Percentiles rank a stretch among this genome's conserved stretches.
Conservation (phyloP, 2,329 filamentous ascomycete species). For the Juglanconis oblonga region DNA sequence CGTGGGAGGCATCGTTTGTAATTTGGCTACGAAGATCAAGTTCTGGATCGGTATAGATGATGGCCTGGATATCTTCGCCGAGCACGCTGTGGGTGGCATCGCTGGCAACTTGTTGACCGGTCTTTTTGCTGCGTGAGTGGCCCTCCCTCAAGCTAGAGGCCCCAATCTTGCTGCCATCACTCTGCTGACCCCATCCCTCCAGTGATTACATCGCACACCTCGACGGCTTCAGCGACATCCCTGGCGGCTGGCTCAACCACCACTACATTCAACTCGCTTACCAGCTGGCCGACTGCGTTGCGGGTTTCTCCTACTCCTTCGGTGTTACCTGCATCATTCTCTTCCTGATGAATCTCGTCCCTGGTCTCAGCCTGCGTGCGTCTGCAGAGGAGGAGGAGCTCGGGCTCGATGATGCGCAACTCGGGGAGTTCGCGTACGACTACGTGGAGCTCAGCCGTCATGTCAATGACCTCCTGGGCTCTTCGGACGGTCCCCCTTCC, state of each 20-base stretch:
- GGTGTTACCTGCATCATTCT: slow-evolving; percentile 66
- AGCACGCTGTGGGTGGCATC: slow-evolving; percentile 82
- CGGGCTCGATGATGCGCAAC: slow-evolving; percentile 70
- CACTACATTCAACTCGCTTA: slow-evolving; percentile 70
- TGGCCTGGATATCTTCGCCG: slow-evolving; percentile 85
- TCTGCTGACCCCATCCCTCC: not conserved
- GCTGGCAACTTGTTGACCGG: slow-evolving; percentile 76
- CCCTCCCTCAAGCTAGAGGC: not conserved
- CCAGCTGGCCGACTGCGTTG: slow-evolving; percentile 66
- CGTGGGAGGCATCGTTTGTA: slow-evolving; percentile 65
- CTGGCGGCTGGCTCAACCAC: slow-evolving; percentile 69
- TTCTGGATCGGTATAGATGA: slow-evolving; percentile 75
- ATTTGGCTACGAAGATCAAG: slow-evolving; percentile 84
- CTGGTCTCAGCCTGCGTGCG: slow-evolving; percentile 67
- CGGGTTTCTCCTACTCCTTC: slow-evolving; percentile 65
- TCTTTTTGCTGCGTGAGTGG: slow-evolving; percentile 66
- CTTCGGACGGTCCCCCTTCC: slow-evolving; percentile 9
- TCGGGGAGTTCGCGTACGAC: slow-evolving; percentile 81
- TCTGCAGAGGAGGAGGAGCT: slow-evolving; percentile 65
- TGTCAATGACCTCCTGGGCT: slow-evolving; percentile 42
- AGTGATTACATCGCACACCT: slow-evolving; percentile 70
- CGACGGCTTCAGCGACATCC: slow-evolving; percentile 59
- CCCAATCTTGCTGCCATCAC: not conserved
- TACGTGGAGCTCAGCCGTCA: slow-evolving; percentile 72
- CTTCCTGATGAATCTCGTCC: slow-evolving; percentile 68